phyloP scores from a whole-genome alignment of 441 rosid species.

The Pelargonium myrrhifolium region DNA sequence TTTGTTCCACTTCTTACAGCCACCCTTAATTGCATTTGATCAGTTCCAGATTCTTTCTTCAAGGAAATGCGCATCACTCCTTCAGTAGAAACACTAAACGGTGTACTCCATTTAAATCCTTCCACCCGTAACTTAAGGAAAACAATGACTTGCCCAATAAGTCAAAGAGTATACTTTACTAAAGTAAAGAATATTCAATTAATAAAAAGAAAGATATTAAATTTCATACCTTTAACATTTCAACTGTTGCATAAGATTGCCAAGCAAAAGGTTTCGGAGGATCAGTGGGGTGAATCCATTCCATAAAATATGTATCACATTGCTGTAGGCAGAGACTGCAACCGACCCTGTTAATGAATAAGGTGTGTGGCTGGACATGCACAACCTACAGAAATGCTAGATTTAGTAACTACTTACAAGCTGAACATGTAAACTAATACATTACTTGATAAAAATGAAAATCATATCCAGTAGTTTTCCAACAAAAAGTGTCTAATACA shows the following conservation, averaged over 20 bases:
- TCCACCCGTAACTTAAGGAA: constrained; percentile 51
- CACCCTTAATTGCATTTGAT: constrained; percentile 57
- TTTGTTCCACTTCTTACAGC: constrained; percentile 92
- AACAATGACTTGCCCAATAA: constrained; percentile 12
- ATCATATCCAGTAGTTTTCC: neutral
- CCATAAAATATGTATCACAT: constrained; percentile 65
- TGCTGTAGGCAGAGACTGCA: constrained; percentile 71
- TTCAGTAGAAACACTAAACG: constrained; percentile 74
- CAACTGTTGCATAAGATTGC: constrained; percentile 58
- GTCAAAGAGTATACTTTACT: constrained; percentile 4
- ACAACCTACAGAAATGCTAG: constrained; percentile 55
- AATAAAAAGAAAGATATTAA: constrained; percentile 8
- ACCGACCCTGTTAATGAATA: constrained; percentile 81
- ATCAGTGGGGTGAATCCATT: constrained; percentile 84
- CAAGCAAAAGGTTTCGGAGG: constrained; percentile 76
- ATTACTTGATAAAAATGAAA: neutral
- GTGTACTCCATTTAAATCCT: constrained; percentile 82
- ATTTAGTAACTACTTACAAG: neutral
- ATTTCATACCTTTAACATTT: constrained; percentile 57
- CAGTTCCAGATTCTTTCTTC: constrained; percentile 46
- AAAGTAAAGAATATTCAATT: neutral
- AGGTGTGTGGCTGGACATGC: constrained; percentile 82
- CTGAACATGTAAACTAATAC: neutral
- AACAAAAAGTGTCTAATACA: too few species aligned
- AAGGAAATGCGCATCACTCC: constrained; percentile 71